Base-by-base conservation (phyloP, 2,329 filamentous ascomycete genomes). In the Xylogone sp. region DNA sequence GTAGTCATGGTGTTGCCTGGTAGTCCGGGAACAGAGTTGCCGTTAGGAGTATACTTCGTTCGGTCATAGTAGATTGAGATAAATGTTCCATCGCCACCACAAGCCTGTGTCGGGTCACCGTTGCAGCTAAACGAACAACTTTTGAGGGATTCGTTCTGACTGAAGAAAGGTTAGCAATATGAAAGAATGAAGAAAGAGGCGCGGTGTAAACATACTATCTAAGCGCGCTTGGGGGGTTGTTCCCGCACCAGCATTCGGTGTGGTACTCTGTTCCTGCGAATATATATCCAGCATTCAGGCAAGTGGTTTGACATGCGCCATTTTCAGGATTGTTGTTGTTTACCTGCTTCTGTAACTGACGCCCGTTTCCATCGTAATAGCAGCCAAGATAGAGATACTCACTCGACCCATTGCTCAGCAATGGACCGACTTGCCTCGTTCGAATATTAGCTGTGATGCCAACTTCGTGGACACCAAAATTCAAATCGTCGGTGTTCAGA, bases 401-500 rank as follows among this genome's bases (percentile, higher is more conserved):
- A 4, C 62, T 61, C 1, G 56, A 57, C 6, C 66, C 64, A 49
- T 65, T 62, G 18, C 63, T 45, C 12, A 71, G 60, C 19, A 67
- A 53, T 13, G 71, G 71, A 4, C 71, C 71, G 16, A 71, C 58
- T 46, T 70, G 66, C 16, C 59, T 56, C 18, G 61, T 62, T 1
- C 66, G 56, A 27, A 71, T 64, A 13, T 62, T 67, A 1, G 67
- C 68, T 34, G 57, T 61, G 34, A 70, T 62, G 1, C 55, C 45
- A 43, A 74, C 64, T 16, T 68, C 62, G 48, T 69, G 69, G 19
- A 70, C 58, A 2, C 71, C 72, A 49, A 72, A 74, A 6, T 53
- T 65, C 3, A 68, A 59, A 53, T 74, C 72, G 49, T 73, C 69
- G 2, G 68, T 69, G 51, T 72, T 74, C 46, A 74, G 56, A 3